Evolutionary conservation across 1,284 basidiomycete genomes (phyloP).

Genomic region (Ganoderma sp.): DNA sequence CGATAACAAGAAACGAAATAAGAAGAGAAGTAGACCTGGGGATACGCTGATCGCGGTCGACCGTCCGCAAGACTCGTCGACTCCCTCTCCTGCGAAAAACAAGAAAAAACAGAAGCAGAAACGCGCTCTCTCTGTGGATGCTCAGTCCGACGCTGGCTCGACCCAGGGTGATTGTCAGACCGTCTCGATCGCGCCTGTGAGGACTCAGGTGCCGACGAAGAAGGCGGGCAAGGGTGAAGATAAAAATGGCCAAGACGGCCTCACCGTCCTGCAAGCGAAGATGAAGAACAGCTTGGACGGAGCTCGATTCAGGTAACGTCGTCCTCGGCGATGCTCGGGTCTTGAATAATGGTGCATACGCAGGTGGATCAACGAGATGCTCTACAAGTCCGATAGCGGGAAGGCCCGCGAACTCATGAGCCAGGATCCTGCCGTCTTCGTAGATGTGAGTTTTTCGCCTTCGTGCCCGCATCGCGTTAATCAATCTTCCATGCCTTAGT

Average conservation of each 20-base stretch:
- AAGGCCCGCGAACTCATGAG: constrained; percentile 83
- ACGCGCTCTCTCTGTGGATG: constrained; percentile 12
- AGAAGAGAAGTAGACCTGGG: constrained; percentile 33
- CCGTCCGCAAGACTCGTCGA: not conserved
- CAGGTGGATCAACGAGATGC: constrained; percentile 87
- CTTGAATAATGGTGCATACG: constrained; percentile 7
- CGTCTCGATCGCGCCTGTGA: not conserved
- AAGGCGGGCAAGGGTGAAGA: constrained; percentile 8
- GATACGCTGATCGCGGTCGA: not conserved
- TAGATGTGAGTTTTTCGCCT: constrained; percentile 61
- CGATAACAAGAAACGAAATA: constrained; percentile 43
- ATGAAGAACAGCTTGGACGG: constrained; percentile 84
- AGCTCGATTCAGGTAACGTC: constrained; percentile 78
- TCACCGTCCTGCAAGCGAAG: constrained; percentile 76
- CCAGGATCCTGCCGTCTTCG: constrained; percentile 75
- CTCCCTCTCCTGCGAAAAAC: constrained; percentile 6
- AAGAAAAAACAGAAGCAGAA: constrained; percentile 32
- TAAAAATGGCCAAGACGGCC: constrained; percentile 35
- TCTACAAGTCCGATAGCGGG: constrained; percentile 83
- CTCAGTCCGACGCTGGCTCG: constrained; percentile 2
- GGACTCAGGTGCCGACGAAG: not conserved
- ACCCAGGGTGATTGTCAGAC: not conserved
- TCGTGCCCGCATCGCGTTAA: too few relatives aligned
- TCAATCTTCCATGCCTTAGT: constrained; percentile 55
- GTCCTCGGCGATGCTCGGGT: constrained; percentile 11